phyloP scores from a whole-genome alignment of 495 filamentous ascomycete genomes.

The Pyrenopolyporus hunteri region DNA sequence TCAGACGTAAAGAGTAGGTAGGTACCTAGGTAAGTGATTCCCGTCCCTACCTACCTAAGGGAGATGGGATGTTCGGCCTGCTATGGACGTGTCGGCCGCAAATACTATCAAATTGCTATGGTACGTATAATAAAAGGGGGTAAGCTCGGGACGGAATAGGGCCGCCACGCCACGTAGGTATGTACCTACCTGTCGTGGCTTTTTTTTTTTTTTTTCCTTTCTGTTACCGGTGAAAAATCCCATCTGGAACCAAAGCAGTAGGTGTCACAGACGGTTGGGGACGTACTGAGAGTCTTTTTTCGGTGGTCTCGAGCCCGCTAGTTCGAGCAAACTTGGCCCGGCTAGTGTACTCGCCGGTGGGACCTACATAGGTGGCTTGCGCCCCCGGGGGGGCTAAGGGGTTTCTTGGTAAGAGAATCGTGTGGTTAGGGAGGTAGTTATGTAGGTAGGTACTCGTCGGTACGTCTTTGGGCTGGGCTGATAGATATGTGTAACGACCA shows the following conservation, averaged over 20 bases:
- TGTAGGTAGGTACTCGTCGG: neutral
- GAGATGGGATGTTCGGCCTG: too few species aligned
- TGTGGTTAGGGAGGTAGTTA: neutral
- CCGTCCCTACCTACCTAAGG: too few species aligned
- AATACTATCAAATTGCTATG: neutral
- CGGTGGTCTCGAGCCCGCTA: neutral
- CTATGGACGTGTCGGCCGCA: too few species aligned
- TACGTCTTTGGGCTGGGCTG: neutral
- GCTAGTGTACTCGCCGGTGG: neutral
- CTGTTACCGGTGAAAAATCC: slow-evolving; percentile 10
- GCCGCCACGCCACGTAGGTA: neutral
- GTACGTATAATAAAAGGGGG: neutral
- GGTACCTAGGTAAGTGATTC: too few species aligned
- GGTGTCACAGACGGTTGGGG: slow-evolving; percentile 26
- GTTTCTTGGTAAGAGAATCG: neutral
- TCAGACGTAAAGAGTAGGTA: neutral
- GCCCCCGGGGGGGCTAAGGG: neutral
- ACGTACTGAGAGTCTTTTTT: neutral
- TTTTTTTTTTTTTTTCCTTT: neutral
- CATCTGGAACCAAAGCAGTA: slow-evolving; percentile 20
- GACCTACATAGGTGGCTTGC: neutral
- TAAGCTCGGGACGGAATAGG: neutral
- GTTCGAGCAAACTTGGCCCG: slow-evolving; percentile 18
- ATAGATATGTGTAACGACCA: neutral
- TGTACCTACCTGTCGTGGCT: neutral